phyloP scores from a whole-genome alignment of 805 yeast genomes.

The Suhomyces canberraensis region DNA sequence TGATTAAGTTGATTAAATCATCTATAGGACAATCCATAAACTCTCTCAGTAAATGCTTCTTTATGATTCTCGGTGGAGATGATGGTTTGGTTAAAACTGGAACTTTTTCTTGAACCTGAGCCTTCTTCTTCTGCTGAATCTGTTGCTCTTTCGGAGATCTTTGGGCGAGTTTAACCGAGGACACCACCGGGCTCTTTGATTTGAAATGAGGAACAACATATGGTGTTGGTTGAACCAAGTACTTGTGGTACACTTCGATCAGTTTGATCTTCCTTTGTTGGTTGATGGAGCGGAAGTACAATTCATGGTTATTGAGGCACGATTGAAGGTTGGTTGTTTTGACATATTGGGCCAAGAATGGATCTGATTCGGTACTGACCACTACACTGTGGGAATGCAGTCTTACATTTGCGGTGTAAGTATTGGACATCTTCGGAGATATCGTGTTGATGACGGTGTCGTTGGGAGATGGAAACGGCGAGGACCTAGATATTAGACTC shows the following conservation, averaged over 20 bases:
- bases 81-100: background rate
- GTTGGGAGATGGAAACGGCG: slow-evolving; percentile 13
- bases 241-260: slow-evolving; percentile 22
- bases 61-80: slow-evolving; percentile 3
- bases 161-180: background rate
- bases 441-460: slow-evolving; percentile 8
- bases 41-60: slow-evolving; percentile 39
- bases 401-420: background rate
- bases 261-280: slow-evolving; percentile 16
- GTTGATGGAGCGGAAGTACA: slow-evolving; percentile 18
- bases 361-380: slow-evolving; percentile 10
- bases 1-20: slow-evolving; percentile 66
- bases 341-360: slow-evolving; percentile 21
- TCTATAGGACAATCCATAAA: slow-evolving; percentile 67
- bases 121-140: slow-evolving; percentile 1
- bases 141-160: background rate
- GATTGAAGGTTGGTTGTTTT: slow-evolving; percentile 14
- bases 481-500: slow-evolving; percentile 10
- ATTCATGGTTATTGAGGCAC: slow-evolving; percentile 13
- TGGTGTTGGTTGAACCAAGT: slow-evolving; percentile 9
- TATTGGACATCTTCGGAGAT: slow-evolving; percentile 8
- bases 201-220: background rate
- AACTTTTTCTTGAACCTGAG: background rate
- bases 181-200: background rate
- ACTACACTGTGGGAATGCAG: background rate